Percentiles rank a stretch among this genome's conserved stretches.
These are phyloP conservation scores for Limonium bicolor DNA, from an alignment of 148 eudicot species.

Conservation along the genomic window DNA sequence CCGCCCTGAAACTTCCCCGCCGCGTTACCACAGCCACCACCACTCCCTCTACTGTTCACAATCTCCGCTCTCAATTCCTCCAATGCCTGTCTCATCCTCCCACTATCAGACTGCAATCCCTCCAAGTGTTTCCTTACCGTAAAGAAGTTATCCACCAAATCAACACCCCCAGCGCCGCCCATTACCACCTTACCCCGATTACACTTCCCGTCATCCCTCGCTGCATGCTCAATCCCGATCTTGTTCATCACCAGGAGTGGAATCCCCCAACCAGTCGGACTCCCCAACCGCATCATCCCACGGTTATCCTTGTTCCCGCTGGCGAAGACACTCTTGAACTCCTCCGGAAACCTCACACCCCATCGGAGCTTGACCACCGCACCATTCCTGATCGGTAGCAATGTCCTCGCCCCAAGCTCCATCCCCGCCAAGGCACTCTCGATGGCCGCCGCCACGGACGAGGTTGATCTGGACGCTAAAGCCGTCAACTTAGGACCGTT, in stretches of 20 bases:
- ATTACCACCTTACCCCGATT: conserved; percentile 1
- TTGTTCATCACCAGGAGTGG: conserved; percentile 56
- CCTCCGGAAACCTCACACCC: conserved; percentile 62
- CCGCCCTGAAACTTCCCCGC: not conserved
- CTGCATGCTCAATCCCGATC: conserved; percentile 70
- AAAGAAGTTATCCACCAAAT: conserved; percentile 40
- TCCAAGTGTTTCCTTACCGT: conserved; percentile 52
- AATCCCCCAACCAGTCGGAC: conserved; percentile 23
- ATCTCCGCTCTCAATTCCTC: conserved; percentile 50
- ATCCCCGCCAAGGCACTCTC: conserved; percentile 26
- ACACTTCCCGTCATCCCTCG: conserved; percentile 13
- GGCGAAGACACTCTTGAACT: conserved; percentile 6
- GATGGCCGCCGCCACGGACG: conserved; percentile 11
- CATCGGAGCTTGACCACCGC: conserved; percentile 63
- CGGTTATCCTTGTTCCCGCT: not conserved
- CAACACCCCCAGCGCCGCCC: conserved; percentile 4
- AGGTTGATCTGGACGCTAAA: conserved; percentile 11
- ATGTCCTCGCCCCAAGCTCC: conserved; percentile 53
- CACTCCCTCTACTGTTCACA: conserved; percentile 9
- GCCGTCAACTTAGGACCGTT: conserved; percentile 10
- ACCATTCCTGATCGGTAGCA: conserved; percentile 28
- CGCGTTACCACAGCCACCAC: not conserved
- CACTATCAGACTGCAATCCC: conserved; percentile 48
- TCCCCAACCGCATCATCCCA: conserved; percentile 13
- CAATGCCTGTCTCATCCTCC: conserved; percentile 38